Evolutionary conservation across 257 asterid species (phyloP).

Genomic region (Jasminum sambac): DNA sequence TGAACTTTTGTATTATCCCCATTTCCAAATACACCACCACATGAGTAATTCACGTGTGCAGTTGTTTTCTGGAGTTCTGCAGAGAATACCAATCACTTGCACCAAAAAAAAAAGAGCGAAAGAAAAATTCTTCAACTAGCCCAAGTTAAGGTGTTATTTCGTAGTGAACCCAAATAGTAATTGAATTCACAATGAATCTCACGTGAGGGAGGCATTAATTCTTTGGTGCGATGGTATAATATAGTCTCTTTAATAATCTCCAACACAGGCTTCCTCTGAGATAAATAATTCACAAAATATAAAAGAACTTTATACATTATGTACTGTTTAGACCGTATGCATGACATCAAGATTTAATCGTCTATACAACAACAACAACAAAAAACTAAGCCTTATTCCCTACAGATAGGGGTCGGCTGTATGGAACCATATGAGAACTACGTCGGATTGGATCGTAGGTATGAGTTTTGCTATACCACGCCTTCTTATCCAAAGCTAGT

Average conservation of each 20-base stretch:
- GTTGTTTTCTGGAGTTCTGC: conserved; percentile 88
- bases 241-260: conserved; percentile 97
- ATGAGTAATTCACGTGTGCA: conserved; percentile 86
- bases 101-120: conserved; percentile 49
- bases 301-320: conserved; percentile 16
- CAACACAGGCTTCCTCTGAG: conserved; percentile 87
- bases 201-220: conserved; percentile 96
- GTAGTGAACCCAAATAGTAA: conserved; percentile 11
- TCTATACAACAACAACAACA: too few relatives aligned
- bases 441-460: too few relatives aligned
- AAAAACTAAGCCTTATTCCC: too few relatives aligned
- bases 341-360: not conserved
- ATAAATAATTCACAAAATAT: conserved; percentile 20
- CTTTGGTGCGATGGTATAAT: conserved; percentile 83
- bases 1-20: conserved; percentile 86
- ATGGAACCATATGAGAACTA: too few relatives aligned
- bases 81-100: conserved; percentile 95
- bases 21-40: conserved; percentile 84
- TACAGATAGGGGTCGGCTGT: too few relatives aligned
- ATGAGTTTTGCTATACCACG: too few relatives aligned
- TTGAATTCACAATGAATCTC: conserved; percentile 36
- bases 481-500: too few relatives aligned
- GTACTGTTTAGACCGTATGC: not conserved
- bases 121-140: conserved; percentile 20
- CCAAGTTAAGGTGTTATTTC: conserved; percentile 21